These are phyloP conservation scores for Umbelopsis isabellina DNA, from an alignment of 192 early-diverging fungal genomes.

Conservation along the genomic window DNA sequence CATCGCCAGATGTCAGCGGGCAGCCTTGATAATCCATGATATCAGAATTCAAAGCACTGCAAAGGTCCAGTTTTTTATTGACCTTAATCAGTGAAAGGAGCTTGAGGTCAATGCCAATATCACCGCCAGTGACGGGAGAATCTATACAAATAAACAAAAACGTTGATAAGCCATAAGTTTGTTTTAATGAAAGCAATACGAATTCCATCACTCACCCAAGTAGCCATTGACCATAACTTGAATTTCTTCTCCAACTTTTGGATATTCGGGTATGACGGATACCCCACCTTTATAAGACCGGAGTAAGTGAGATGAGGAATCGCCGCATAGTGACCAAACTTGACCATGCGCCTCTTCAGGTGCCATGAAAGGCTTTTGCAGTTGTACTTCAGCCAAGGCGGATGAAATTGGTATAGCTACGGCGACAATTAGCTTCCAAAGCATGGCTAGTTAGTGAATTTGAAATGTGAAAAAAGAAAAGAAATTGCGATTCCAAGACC, in stretches of 20 bases:
- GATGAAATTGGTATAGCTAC: background rate
- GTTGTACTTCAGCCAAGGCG: background rate
- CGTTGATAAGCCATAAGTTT: background rate
- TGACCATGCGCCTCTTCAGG: conserved; percentile 34
- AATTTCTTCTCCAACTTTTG: conserved; percentile 37
- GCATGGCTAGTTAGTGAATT: background rate
- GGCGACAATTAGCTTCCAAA: background rate
- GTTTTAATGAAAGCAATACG: background rate
- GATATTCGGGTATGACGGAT: conserved; percentile 30
- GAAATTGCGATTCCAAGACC: no score
- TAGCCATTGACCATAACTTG: conserved; percentile 36
- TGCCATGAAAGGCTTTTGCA: conserved; percentile 28
- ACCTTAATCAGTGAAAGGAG: conserved; percentile 42
- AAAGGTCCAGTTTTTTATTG: conserved; percentile 40
- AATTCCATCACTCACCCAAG: conserved; percentile 21
- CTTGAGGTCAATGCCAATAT: conserved; percentile 35
- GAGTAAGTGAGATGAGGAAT: conserved; percentile 35
- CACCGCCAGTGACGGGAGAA: conserved; percentile 32
- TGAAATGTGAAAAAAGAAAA: no score
- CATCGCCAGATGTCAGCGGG: conserved; percentile 32
- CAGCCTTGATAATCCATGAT: conserved; percentile 34
- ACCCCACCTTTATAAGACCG: conserved; percentile 41
- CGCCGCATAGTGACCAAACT: conserved; percentile 41
- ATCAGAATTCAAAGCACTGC: conserved; percentile 31
- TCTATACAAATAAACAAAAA: conserved; percentile 19